phyloP scores from a whole-genome alignment of 2,329 filamentous ascomycete genomes.

The Helotiales sp. region DNA sequence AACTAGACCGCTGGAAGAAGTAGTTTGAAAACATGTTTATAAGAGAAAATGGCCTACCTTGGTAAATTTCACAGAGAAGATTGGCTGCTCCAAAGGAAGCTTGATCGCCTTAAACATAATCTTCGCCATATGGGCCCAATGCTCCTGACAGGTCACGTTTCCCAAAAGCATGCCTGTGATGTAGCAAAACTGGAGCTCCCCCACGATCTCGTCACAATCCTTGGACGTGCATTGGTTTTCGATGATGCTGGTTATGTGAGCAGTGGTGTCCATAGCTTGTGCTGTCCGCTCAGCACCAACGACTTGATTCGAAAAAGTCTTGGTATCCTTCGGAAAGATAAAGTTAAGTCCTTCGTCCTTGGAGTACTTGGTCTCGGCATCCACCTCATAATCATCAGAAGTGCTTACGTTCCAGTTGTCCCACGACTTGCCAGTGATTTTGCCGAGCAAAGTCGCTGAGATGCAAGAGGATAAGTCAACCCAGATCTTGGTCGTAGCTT shows the following conservation, averaged over 20 bases:
- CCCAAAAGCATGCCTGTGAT: constrained; percentile 57
- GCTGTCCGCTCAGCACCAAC: constrained; percentile 42
- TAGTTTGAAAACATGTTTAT: too few species aligned
- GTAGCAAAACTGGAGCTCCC: constrained; percentile 62
- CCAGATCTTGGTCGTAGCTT: constrained; percentile 57
- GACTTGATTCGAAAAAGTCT: constrained; percentile 42
- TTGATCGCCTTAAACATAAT: constrained; percentile 51
- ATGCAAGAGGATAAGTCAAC: constrained; percentile 51
- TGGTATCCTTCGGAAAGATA: constrained; percentile 44
- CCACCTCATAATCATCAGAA: constrained; percentile 45
- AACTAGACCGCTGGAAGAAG: too few species aligned
- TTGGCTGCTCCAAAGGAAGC: constrained; percentile 45
- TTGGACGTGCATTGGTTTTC: constrained; percentile 34
- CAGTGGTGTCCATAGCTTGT: constrained; percentile 49
- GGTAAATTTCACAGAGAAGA: constrained; percentile 48
- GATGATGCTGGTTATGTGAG: constrained; percentile 46
- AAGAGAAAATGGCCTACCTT: too few species aligned
- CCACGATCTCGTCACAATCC: constrained; percentile 48
- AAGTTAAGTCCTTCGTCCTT: constrained; percentile 49
- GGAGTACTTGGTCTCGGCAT: constrained; percentile 29
- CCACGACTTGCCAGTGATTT: constrained; percentile 44
- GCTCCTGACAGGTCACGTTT: constrained; percentile 59
- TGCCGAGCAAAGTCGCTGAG: constrained; percentile 44
- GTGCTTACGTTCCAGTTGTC: constrained; percentile 55
- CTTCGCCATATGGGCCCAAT: constrained; percentile 59